Percentiles rank a stretch among this genome's conserved stretches.
phyloP scores from a whole-genome alignment of 129 eudicot genomes.

The Tagetes erecta region DNA sequence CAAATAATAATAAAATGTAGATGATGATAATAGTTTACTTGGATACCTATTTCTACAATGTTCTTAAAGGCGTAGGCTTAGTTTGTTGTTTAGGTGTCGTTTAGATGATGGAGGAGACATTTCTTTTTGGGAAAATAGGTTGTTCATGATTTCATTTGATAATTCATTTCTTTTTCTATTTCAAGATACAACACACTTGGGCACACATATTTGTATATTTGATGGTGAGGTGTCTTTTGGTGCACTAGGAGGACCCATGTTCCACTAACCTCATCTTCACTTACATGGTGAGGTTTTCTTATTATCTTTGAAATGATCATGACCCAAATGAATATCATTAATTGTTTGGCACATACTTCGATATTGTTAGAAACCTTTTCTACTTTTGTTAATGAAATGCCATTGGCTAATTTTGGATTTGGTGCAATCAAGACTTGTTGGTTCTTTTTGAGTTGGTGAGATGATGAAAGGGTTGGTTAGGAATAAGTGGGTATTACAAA shows the following conservation, averaged over 20 bases:
- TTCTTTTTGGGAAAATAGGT: conserved; percentile 31
- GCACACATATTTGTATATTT: conserved; percentile 19
- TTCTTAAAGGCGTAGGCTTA: conserved; percentile 21
- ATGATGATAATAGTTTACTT: not conserved
- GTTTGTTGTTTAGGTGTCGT: conserved; percentile 29
- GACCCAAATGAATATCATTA: conserved; percentile 15
- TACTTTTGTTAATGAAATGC: conserved; percentile 30
- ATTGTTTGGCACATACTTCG: conserved; percentile 23
- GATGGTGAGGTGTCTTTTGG: conserved; percentile 30
- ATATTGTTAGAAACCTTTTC: conserved; percentile 27
- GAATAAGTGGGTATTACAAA: not conserved
- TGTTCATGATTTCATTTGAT: conserved; percentile 36
- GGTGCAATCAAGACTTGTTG: conserved; percentile 30
- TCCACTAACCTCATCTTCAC: conserved; percentile 36
- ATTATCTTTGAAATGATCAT: conserved; percentile 28
- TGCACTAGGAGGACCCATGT: conserved; percentile 23
- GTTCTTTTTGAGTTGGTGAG: conserved; percentile 36
- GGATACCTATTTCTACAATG: conserved; percentile 29
- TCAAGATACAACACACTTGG: conserved; percentile 19
- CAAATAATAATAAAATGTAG: not conserved
- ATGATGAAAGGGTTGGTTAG: conserved; percentile 19
- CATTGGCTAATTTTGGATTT: conserved; percentile 36
- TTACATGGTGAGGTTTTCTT: conserved; percentile 23
- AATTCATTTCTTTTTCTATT: conserved; percentile 24
- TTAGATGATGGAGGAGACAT: conserved; percentile 26